Conservation (phyloP, 495 filamentous ascomycete genomes). For the Sabuloglossum arenarium region DNA sequence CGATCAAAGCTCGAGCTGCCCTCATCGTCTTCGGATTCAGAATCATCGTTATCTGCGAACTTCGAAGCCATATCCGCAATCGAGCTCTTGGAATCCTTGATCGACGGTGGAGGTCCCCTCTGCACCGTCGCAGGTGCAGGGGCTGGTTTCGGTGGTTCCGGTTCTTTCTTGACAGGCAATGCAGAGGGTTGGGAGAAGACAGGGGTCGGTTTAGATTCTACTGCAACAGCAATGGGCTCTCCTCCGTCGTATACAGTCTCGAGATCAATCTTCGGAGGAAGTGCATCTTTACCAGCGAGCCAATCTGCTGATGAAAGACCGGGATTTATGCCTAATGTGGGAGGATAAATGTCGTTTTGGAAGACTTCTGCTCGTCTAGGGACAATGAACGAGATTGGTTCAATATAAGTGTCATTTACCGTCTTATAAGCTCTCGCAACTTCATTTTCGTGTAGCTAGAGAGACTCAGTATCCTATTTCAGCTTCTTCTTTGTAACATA, state of each 20-base stretch:
- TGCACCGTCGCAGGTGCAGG: slow-evolving; percentile 24
- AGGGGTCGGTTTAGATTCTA: slow-evolving; percentile 30
- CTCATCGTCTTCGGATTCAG: slow-evolving; percentile 28
- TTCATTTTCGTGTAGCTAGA: slow-evolving; percentile 77
- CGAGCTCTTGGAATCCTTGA: slow-evolving; percentile 66
- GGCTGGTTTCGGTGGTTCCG: slow-evolving; percentile 21
- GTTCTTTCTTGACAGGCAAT: slow-evolving; percentile 30
- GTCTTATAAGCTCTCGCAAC: slow-evolving; percentile 93
- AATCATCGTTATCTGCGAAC: slow-evolving; percentile 48
- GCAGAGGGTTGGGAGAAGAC: slow-evolving; percentile 27
- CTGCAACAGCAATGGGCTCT: slow-evolving; percentile 49
- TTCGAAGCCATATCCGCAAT: slow-evolving; percentile 69
- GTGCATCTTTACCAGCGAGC: slow-evolving; percentile 61
- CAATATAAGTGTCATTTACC: slow-evolving; percentile 80
- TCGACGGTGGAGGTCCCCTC: slow-evolving; percentile 32
- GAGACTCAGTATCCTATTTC: slow-evolving; percentile 9
- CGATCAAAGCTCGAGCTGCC: slow-evolving; percentile 72
- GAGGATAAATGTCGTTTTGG: slow-evolving; percentile 92
- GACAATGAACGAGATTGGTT: slow-evolving; percentile 93
- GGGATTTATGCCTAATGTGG: slow-evolving; percentile 52
- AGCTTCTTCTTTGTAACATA: slow-evolving; percentile 1
- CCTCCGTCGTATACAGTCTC: slow-evolving; percentile 76
- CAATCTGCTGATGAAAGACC: slow-evolving; percentile 66
- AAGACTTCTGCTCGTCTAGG: slow-evolving; percentile 90
- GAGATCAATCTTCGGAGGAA: slow-evolving; percentile 81